These are phyloP conservation scores for Begonia fuchsioides DNA, from an alignment of 306 rosid genomes.

Conservation along the genomic window DNA sequence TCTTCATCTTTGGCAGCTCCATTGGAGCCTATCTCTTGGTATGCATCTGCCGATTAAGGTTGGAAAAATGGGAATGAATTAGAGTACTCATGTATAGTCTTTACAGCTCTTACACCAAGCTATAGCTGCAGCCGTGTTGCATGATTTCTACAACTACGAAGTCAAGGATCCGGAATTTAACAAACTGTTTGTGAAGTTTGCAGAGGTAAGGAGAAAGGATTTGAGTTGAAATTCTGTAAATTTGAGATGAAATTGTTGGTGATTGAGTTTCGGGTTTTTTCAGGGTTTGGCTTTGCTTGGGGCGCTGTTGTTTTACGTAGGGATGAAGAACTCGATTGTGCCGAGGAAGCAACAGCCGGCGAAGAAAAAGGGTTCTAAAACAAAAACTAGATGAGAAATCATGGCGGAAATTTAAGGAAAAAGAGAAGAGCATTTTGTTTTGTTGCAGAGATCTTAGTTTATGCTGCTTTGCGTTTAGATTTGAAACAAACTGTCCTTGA, in stretches of 20 bases:
- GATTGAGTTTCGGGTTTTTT: not conserved
- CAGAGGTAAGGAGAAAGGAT: constrained; percentile 28
- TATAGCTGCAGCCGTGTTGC: constrained; percentile 35
- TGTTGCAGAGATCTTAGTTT: too few species aligned
- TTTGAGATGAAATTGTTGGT: not conserved
- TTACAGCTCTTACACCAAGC: constrained; percentile 51
- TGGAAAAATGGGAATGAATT: not conserved
- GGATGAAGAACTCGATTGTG: constrained; percentile 34
- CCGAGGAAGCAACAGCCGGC: constrained; percentile 28
- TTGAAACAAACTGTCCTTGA: too few species aligned
- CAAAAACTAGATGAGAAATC: constrained; percentile 23
- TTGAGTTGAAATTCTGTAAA: not conserved
- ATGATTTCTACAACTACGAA: constrained; percentile 58
- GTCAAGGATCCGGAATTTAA: constrained; percentile 36
- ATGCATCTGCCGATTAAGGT: not conserved
- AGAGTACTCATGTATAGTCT: not conserved
- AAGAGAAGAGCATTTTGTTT: too few species aligned
- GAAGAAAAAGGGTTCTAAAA: constrained; percentile 31
- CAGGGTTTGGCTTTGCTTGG: constrained; percentile 62
- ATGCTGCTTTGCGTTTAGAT: too few species aligned
- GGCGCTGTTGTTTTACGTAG: constrained; percentile 44
- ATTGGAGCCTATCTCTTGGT: constrained; percentile 50
- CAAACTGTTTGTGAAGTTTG: constrained; percentile 42
- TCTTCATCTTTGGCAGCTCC: constrained; percentile 43
- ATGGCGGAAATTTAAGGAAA: too few species aligned